Base-by-base conservation (phyloP, 495 filamentous ascomycete genomes). In the Haplographium delicatum region DNA sequence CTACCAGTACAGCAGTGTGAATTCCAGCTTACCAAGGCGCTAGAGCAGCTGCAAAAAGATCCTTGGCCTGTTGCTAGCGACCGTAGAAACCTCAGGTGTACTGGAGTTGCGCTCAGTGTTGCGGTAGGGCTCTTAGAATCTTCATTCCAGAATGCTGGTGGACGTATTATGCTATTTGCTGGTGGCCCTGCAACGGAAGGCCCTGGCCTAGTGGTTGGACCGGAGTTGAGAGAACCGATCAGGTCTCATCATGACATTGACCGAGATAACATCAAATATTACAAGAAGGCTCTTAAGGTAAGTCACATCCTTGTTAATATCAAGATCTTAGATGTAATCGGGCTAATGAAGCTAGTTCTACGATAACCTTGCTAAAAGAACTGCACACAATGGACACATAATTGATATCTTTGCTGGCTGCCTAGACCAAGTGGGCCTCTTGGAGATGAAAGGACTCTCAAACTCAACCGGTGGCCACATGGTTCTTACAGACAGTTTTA, bases 241-340 rank as follows among this genome's bases (percentile, higher is more conserved):
- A 84, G 94, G 61, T 97, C 94, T 27, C 94, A 99, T 71, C 94
- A 99, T 63, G 94, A 99, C 59, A 99, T 99, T 64, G 94, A 99
- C 61, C 81, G 89, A 31, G 94, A 99, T 64, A 96, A 96, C 61
- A 95, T 96, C 73, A 99, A 97, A 68, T 96, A 97, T 66, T 97
- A 95, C 72, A 99, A 99, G 78, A 97, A 97, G 69, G 93, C 94
- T 37, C 68, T 95, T 11, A 99, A 97, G 85, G 89, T 95, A 70
- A 28, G 70, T 46, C 50, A 15, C 34, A 26, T 9, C 7, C 22
- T 22, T 16, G 5, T n/a, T n/a, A n/a, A n/a, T n/a, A n/a, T n/a
- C n/a, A n/a, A n/a, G n/a, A n/a, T n/a, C 4, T 20, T 16, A n/a
- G 37, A 22, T 5, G 13, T 40, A 19, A 11, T 43, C 11, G 7